A percentile compares a stretch with the other conserved stretches of the same genome.
Evolutionary conservation across 768 basidiomycete species (phyloP).

Genomic region (Boletus sp.): DNA sequence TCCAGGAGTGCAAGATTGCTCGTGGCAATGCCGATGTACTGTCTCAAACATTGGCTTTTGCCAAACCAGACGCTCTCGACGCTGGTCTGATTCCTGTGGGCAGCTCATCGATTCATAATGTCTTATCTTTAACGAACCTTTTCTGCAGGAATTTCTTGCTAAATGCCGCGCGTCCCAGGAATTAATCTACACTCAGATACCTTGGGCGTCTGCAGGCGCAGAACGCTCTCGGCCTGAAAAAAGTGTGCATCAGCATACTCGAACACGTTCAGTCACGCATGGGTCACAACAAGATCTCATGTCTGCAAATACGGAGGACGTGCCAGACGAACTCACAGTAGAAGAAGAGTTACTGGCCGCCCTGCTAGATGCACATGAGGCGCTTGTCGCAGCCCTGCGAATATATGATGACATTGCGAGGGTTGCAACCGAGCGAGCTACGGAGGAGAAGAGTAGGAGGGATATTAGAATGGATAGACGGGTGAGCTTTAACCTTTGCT

Average conservation of each 20-base stretch:
- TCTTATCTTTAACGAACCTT: neutral
- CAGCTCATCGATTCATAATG: constrained; percentile 14
- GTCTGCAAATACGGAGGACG: constrained; percentile 30
- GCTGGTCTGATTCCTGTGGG: constrained; percentile 62
- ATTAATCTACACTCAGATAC: constrained; percentile 80
- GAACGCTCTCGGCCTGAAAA: constrained; percentile 55
- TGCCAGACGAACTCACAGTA: constrained; percentile 47
- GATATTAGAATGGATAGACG: constrained; percentile 64
- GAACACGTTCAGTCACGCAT: constrained; percentile 18
- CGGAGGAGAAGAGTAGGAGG: constrained; percentile 66
- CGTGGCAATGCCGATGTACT: constrained; percentile 77
- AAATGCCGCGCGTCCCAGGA: constrained; percentile 84
- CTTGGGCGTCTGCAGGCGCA: constrained; percentile 85
- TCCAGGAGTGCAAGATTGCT: constrained; percentile 83
- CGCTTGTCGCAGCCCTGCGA: constrained; percentile 61
- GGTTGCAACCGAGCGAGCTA: constrained; percentile 51
- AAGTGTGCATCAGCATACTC: constrained; percentile 13
- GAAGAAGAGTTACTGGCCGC: constrained; percentile 76
- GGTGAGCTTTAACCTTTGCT: constrained; percentile 41
- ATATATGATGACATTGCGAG: constrained; percentile 78
- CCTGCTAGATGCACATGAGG: constrained; percentile 70
- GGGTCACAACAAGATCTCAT: constrained; percentile 20
- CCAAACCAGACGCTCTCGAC: constrained; percentile 67
- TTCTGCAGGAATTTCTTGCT: constrained; percentile 71
- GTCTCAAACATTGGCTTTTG: constrained; percentile 63